Base-by-base conservation (phyloP, 2,329 filamentous ascomycete species). In the Exutisphaerella laricina region DNA sequence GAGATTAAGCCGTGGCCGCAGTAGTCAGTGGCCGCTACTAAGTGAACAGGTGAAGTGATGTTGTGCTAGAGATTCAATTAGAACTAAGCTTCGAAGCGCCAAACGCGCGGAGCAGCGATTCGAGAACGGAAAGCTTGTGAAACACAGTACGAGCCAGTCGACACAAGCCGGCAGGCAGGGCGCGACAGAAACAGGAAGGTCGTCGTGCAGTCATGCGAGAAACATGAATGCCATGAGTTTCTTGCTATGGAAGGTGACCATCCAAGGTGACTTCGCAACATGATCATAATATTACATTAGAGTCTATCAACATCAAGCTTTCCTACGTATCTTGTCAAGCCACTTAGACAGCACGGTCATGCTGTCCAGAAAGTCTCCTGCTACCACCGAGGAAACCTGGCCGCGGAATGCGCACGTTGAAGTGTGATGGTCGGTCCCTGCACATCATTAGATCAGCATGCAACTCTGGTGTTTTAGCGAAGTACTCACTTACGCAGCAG, bases 401-500 rank as follows among this genome's bases (percentile, higher is more conserved):
- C 9, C 33, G 33, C 14, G 33, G 33, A 8, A 35, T 35, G 33
- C 33, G 33, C 3, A 35, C 3, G 10, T 35, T 35, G 16, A n/a
- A 23, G 18, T 35, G 12, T 8, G 30, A 18, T 4, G 30, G 13
- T 9, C 30, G n/a, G n/a, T n/a, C n/a, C n/a, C n/a, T 33, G 13
- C 14, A 12, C 5, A 28, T 10, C 14, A 33, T 14, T 16, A 31
- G 6, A 13, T 31, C 28, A 31, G 28, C 28, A 31, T 31, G n/a
- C n/a, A n/a, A 7, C n/a, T 16, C 8, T 31, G 7, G 28, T 14
- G n/a, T 3, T 6, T 31, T 13, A 14, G 8, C n/a, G 17, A 16
- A 14, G 13, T 20, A 35, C 33, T 35, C 33, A 35, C 33, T 35
- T 35, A 35, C 33, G 33, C 33, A 4, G 33, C 31, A 20, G 31